Base-by-base conservation (phyloP, 1,284 basidiomycete genomes). In the Melampsora americana region DNA sequence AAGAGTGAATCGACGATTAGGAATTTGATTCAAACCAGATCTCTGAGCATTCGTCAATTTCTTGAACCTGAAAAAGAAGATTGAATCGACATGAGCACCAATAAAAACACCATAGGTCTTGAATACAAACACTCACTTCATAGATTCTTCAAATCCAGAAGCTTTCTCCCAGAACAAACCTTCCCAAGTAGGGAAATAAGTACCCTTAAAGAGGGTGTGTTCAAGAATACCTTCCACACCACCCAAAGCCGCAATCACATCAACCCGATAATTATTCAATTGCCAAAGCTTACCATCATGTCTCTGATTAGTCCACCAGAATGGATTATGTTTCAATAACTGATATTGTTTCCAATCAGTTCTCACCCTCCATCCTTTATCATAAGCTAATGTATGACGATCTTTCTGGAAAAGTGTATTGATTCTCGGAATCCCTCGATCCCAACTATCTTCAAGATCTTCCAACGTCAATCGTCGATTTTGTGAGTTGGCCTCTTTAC, bases 201-300 rank as follows among this genome's bases (percentile, higher is more conserved):
- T 96, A 69, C 93, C 95, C 85, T 96, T 96, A 88, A 99, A 99
- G 62, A 99, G 84, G 0, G 94, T 96, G 82, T 99, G 96, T 84
- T 98, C 95, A 30, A 98, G 85, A 79, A 97, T 97, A 79, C 94
- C 93, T 84, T 99, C 95, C 20, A 96, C 92, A 87, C 94, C 95
- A 79, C 96, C 96, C 18, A 99, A 86, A 9, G 96, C 96, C n/a
- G 95, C 93, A 80, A 99, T 99, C 59, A 98, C 93, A 83, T 99
- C 96, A 65, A 99, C 94, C 79, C 95, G 92, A 84, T 98, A 99
- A 83, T 95, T 94, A 85, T 98, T 98, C 77, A 99, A 86, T 80
- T 97, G 92, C 93, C 95, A 98, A 4, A 99, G 86, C 84, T 98
- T 97, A 77, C 96, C 95, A 80, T 99, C 96, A 81, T 99, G 96